phyloP scores from a whole-genome alignment of 352 stramenopile species.

The Phytophthora ohioensis region DNA sequence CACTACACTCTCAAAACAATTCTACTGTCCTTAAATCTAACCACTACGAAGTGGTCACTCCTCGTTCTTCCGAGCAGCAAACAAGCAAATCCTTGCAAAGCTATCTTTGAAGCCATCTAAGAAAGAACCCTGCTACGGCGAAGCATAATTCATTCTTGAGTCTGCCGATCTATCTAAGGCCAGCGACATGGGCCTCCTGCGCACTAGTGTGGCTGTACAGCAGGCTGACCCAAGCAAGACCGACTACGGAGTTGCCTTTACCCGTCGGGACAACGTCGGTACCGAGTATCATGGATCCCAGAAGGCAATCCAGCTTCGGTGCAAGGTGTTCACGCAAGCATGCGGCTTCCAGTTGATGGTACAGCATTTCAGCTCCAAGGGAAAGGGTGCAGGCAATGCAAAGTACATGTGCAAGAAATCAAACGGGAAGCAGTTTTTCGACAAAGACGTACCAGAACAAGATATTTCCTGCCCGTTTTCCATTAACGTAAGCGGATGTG shows the following conservation, averaged over 20 bases:
- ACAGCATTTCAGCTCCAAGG: background rate
- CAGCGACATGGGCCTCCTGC: background rate
- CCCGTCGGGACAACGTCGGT: background rate
- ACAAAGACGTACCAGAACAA: background rate
- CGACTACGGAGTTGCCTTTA: slow-evolving; percentile 2
- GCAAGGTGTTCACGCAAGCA: slow-evolving; percentile 5
- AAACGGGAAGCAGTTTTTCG: slow-evolving; percentile 20
- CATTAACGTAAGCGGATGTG: background rate
- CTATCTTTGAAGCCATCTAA: background rate
- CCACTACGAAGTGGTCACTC: no score
- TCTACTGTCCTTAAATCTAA: no score
- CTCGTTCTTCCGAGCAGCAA: no score
- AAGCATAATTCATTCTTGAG: background rate
- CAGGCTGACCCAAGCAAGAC: background rate
- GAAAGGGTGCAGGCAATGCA: slow-evolving; percentile 8
- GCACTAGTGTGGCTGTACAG: background rate
- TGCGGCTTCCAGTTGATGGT: slow-evolving; percentile 3
- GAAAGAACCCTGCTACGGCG: background rate
- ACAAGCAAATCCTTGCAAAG: no score
- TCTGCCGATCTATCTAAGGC: background rate
- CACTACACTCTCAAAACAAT: no score
- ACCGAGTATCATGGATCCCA: background rate
- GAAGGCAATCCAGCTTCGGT: slow-evolving; percentile 2
- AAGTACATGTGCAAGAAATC: slow-evolving; percentile 38
- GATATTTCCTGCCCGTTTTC: background rate